Base-by-base conservation (phyloP, 805 yeast species). In the Saccharomyces paradoxus region DNA sequence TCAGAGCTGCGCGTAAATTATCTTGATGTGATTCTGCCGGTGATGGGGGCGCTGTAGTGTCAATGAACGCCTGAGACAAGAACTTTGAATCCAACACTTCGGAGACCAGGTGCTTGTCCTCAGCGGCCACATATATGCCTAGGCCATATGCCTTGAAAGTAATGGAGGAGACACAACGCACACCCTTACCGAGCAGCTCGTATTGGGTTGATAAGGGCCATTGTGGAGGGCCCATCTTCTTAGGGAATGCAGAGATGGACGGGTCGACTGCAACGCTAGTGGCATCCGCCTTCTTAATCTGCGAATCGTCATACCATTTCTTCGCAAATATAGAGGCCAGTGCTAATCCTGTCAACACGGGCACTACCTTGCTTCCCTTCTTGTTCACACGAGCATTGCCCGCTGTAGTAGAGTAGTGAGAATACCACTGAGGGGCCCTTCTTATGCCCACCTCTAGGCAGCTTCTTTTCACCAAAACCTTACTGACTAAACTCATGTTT, bases 131-230 rank as follows among this genome's bases (percentile, higher is more conserved):
- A 66, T 92, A 92, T 6, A 94, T 72, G 0, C 96, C 98, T 41
- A 88, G 75, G 0, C 89, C 96, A 66, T 92, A 92, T 1, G 94
- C 97, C 61, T 83, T 89, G 74, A 94, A 82, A 26, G 79, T 77
- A 46, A 91, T 62, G 63, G 94, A 87, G 0, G 97, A 87, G 17
- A 92, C 97, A 0, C 86, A 74, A 63, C 98, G 77, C 1, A 83
- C 81, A 1, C 99, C 98, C 55, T 81, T 77, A 0, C 96, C 98
- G 2, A 94, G 63, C 32, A 91, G 68, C 26, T 78, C 73, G 65
- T 77, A 87, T 2, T 73, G 65, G 0, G 74, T 63, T 1, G 66
- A 55, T 4, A 77, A 59, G 1, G 65, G 63, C 4, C 67, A 52
- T 0, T 53, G 57, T 0, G 59, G 61, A 4, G 71, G 71, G 2